Percentiles rank a stretch among this genome's conserved stretches.
Evolutionary conservation across 1,284 basidiomycete species (phyloP).

Genomic region (Trichosporon sp.): DNA sequence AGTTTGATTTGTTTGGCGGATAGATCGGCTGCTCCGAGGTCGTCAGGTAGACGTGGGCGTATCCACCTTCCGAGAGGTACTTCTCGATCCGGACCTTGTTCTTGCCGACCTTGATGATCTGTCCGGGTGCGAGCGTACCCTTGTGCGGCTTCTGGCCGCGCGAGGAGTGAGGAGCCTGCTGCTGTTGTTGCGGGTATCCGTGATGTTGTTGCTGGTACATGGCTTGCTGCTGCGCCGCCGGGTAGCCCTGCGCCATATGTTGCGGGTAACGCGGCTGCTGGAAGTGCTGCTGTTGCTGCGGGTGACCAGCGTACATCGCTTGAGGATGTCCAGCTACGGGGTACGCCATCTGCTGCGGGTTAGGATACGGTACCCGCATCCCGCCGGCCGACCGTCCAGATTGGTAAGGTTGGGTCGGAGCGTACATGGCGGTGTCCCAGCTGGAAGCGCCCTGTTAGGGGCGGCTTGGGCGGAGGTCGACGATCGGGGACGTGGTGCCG

Average conservation of each 20-base stretch:
- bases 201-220: constrained; percentile 15
- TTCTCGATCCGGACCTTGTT: constrained; percentile 81
- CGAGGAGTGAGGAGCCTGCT: constrained; percentile 11
- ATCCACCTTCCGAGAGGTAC: constrained; percentile 96
- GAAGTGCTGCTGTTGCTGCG: constrained; percentile 6
- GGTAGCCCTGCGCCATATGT: constrained; percentile 12
- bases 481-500: constrained; percentile 9
- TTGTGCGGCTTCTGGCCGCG: constrained; percentile 43
- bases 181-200: constrained; percentile 14
- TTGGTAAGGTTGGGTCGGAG: constrained; percentile 16
- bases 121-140: constrained; percentile 66
- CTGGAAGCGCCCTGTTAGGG: neutral
- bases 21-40: constrained; percentile 81
- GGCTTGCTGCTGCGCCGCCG: constrained; percentile 3
- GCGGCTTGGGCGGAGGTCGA: constrained; percentile 6
- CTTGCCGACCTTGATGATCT: constrained; percentile 86
- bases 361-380: neutral
- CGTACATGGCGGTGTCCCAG: constrained; percentile 12
- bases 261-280: constrained; percentile 5
- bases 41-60: constrained; percentile 97
- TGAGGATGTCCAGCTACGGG: constrained; percentile 1
- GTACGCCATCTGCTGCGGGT: constrained; percentile 11
- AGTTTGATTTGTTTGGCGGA: constrained; percentile 61
- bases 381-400: neutral
- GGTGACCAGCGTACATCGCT: constrained; percentile 1